Evolutionary conservation across 2,329 filamentous ascomycete species (phyloP), one percentile per base, ranked within the genome.

Genomic region (Graphiopsis chlorocephala): DNA sequence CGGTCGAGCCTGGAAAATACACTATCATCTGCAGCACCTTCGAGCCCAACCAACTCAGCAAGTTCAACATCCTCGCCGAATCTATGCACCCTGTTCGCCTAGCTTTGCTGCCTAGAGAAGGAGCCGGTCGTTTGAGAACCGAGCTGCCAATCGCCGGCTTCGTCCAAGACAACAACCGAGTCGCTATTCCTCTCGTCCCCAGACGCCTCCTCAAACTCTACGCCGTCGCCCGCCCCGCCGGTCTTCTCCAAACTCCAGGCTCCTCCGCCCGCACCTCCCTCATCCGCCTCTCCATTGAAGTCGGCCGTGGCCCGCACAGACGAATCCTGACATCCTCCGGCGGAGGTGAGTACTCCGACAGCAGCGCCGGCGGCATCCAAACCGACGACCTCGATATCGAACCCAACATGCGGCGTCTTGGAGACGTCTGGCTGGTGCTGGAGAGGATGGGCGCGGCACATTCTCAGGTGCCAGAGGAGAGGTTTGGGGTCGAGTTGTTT

Each of bases 1-100:
- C 80, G 23, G 79, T 97, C 20, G 86, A 88, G 45, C 80, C 86
- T 0, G 94, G 94, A 0, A 83, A 83, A 0, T 99, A 98, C 76
- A 97, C 92, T 0, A 84, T 97, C 64, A 90, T 97, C 7, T 94
- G 90, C 74, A 97, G 92, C 2, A 96, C 94, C 0, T 98, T 96
- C 75, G 92, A 96, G 68, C 84, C 89, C 0, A 90, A 89, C 10
- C 91, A 96, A 73, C 81, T 86, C 0, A 91, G 90, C 3, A 83
- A 84, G 57, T 98, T 96, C 73, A 86, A 84, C 0, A 82, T 99
- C 10, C 86, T 88, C 64, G 83, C 97, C n/a, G 88, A 88, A 55
- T 88, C 90, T 35, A 86, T 84, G 62, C 75, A 79, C 1, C 80
- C 84, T 0, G 84, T 88, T 42, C 72, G 76, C 1, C 74, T 96